Conservation (phyloP, 306 rosid species). For the Cicer bijugum region DNA sequence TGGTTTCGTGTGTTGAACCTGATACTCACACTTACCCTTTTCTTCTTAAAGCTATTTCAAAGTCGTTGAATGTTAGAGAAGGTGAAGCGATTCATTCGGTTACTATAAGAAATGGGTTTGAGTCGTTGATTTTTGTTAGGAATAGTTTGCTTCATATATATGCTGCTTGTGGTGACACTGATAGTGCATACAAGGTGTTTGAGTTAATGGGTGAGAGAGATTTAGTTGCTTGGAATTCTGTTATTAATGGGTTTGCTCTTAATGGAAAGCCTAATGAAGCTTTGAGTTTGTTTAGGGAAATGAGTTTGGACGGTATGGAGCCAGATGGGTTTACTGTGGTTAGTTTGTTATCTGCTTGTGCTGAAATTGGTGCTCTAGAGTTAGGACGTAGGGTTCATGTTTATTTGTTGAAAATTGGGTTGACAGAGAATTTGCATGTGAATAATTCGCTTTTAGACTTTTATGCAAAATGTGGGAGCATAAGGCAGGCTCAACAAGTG, state of each 20-base stretch:
- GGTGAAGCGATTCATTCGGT: slow-evolving; percentile 58
- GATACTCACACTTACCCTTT: slow-evolving; percentile 69
- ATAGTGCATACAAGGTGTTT: slow-evolving; percentile 57
- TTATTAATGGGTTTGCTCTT: slow-evolving; percentile 62
- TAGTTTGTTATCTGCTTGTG: slow-evolving; percentile 62
- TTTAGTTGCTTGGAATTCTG: slow-evolving; percentile 66
- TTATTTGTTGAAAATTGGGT: slow-evolving; percentile 53
- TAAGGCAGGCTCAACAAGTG: slow-evolving; percentile 50
- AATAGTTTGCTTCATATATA: slow-evolving; percentile 62
- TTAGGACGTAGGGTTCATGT: slow-evolving; percentile 61
- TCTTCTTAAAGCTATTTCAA: slow-evolving; percentile 60
- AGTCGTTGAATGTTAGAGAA: slow-evolving; percentile 50
- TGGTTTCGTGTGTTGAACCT: slow-evolving; percentile 46
- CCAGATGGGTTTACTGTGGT: slow-evolving; percentile 68
- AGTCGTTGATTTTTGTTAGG: slow-evolving; percentile 61
- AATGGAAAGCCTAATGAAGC: slow-evolving; percentile 68
- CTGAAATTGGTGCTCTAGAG: slow-evolving; percentile 63
- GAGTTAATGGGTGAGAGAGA: slow-evolving; percentile 55
- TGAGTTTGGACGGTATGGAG: slow-evolving; percentile 50
- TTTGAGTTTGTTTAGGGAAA: slow-evolving; percentile 60
- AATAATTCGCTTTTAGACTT: slow-evolving; percentile 55
- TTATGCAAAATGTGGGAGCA: slow-evolving; percentile 63
- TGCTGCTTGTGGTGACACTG: slow-evolving; percentile 57
- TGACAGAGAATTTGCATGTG: slow-evolving; percentile 52
- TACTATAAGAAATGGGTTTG: slow-evolving; percentile 53